Conservation (phyloP, 306 rosid genomes). For the Arachis stenosperma region DNA sequence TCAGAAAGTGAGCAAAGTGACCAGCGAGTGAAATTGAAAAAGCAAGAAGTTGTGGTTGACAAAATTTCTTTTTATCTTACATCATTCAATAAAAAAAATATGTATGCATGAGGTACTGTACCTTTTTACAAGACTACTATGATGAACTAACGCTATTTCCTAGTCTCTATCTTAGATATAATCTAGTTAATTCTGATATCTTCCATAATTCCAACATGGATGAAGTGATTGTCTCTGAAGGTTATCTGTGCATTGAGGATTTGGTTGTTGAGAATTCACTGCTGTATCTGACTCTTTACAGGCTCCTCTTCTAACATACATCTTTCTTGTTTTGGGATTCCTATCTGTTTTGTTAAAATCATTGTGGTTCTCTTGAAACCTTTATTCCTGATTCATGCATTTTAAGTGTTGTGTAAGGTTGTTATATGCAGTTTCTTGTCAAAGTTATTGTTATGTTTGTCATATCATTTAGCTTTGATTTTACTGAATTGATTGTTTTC, state of each 20-base stretch:
- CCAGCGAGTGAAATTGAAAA: background rate
- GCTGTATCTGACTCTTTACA: background rate
- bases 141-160: background rate
- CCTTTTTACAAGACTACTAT: background rate
- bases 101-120: background rate
- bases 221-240: no score
- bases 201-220: background rate
- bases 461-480: background rate
- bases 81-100: no score
- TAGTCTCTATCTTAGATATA: background rate
- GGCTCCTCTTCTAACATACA: background rate
- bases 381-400: conserved; percentile 8
- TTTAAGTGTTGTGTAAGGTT: background rate
- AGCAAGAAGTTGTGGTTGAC: background rate
- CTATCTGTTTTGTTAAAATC: background rate
- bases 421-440: conserved; percentile 30
- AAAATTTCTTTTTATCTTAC: no score
- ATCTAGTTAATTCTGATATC: background rate
- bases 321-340: background rate
- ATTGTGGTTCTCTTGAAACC: conserved; percentile 3
- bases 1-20: no score
- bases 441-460: conserved; percentile 5
- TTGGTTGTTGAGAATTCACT: background rate
- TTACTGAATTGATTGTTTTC: conserved; percentile 1
- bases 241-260: no score